Base-by-base conservation (phyloP, 2,329 filamentous ascomycete species). In the Tolypocladium sp. region DNA sequence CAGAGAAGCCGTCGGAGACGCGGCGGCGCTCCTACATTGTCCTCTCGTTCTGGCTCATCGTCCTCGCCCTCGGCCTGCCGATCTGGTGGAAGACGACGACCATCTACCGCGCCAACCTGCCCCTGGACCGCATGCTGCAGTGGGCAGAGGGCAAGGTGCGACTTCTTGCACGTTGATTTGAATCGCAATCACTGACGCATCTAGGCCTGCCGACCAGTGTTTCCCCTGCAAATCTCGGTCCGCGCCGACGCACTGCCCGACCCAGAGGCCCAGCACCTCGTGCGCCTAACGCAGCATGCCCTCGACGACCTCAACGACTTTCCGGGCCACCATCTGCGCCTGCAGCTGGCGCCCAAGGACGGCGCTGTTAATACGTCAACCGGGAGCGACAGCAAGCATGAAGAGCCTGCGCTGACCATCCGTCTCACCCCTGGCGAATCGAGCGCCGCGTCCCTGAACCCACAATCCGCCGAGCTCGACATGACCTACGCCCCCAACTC, bases 11-110 rank as follows among this genome's bases (percentile, higher is more conserved):
- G 25, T 81, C 87, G 64, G 86, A 88, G 63, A 78, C 88, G 57
- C 84, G 83, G 69, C 84, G 88, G 60, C 87, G 94, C 58, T 84
- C 85, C 55, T 79, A 80, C 62, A 88, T 97, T 56, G 86, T 99
- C 62, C 72, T 90, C 62, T 93, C 93, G 10, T 97, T 97, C 74
- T 99, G 94, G 94, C 78, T 86, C 6, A 85, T 97, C 42, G 90
- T 96, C 8, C 71, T 96, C 8, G 82, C 88, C 37, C 76, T 99
- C 7, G 94, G 94, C 3, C 73, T 99, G 64, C 94, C 94, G 59
- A 88, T 96, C 82, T 99, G 94, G 94, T 95, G 91, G 86, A 87
- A 86, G 72, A 97, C 94, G 0, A 99, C 94, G 4, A 89, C 90
- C 0, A 96, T 97, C 58, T 92, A 96, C 73, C 85, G 94, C 58